Evolutionary conservation across 257 asterid genomes (phyloP), one percentile per base, ranked within the genome.

Genomic region (Penstemon eatonii): DNA sequence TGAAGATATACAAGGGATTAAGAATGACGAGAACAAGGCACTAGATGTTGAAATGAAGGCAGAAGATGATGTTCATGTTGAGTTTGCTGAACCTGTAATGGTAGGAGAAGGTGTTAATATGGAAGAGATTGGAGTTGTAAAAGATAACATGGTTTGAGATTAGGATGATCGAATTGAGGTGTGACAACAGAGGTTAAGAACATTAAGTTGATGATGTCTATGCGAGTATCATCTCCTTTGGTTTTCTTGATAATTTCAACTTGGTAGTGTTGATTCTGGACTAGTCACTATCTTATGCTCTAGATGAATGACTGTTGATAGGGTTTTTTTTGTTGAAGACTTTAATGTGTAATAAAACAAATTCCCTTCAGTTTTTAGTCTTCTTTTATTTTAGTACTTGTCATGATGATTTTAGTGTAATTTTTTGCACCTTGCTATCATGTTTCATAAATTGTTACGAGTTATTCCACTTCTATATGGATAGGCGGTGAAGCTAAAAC

Each of bases 61-160:
- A 15, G 60, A 46, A 15, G 66, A 53, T 46, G 53, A 61, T 51
- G 77, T 47, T 39, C 69, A 66, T 18, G 75, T 3, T 63, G 65
- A 73, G 43, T 40, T 63, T 50, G 5, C 57, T 60, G 36, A 58
- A 12, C 64, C 36, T 43, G 56, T 43, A 63, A 55, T 12, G 13
- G 57, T 6, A 56, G 68, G 15, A 70, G 36, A 56, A 70, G 77
- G 66, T 73, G 64, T 13, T 50, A 33, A 66, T 47, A 18, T 40
- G 65, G 36, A 56, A 60, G 65, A 60, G 36, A 15, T 57, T 60
- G 63, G 68, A 15, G 71, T 70, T 13, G 60, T 63, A 45, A 62
- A 45, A 18, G 66, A 68, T 43, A 60, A 54, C 60, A 38, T 47
- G 73, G 68, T 59, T 15, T 12, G 4, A 15, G 65, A 63, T 43